Evolutionary conservation across 192 early-diverging fungal genomes (phyloP).

Genomic region (Linnemannia elongata): DNA sequence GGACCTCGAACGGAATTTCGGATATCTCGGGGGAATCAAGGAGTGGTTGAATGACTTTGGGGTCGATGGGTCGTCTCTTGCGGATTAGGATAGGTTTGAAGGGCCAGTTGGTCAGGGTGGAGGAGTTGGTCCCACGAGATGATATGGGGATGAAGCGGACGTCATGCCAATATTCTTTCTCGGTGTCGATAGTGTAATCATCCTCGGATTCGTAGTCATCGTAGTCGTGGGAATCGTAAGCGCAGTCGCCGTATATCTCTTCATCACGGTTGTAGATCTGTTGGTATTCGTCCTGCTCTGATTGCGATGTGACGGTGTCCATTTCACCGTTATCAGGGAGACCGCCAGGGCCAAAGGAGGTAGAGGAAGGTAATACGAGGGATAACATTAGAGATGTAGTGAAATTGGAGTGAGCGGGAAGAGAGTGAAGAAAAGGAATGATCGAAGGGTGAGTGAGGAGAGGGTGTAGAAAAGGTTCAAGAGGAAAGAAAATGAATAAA

Average conservation of each 20-base stretch:
- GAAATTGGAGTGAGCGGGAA: no score
- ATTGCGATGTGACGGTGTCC: no score
- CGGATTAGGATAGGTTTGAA: neutral
- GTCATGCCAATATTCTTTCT: neutral
- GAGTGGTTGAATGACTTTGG: conserved; percentile 13
- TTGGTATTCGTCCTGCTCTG: no score
- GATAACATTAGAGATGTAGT: no score
- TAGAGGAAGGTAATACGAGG: no score
- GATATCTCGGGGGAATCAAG: conserved; percentile 5
- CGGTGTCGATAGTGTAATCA: neutral
- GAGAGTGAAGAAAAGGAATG: no score
- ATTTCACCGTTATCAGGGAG: no score
- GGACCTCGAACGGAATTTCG: conserved; percentile 30
- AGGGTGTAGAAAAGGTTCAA: no score
- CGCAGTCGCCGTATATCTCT: neutral
- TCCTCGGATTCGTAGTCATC: neutral
- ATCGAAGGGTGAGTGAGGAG: no score
- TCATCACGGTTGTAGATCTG: no score
- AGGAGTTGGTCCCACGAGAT: neutral
- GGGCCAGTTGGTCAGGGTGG: neutral
- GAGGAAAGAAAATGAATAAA: no score
- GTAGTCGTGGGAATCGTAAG: neutral
- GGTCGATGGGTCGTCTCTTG: neutral
- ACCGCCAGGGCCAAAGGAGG: no score
- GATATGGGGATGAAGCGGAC: neutral